Evolutionary conservation across 2,329 filamentous ascomycete genomes (phyloP).

Genomic region (Aureobasidium leucospermi): DNA sequence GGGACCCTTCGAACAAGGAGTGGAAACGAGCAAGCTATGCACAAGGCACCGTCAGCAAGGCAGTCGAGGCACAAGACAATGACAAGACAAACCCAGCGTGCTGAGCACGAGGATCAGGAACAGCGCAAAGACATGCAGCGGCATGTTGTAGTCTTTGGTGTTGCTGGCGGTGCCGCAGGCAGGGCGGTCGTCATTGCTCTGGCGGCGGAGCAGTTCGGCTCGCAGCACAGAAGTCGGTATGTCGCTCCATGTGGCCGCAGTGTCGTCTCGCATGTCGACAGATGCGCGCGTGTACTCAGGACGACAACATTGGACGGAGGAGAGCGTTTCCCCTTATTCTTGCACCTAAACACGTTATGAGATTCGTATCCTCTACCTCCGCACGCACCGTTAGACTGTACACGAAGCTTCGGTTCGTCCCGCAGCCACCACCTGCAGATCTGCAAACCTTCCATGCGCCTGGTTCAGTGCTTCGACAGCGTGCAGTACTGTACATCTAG

Average conservation of each 20-base stretch:
- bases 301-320: slow-evolving; percentile 5
- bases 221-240: slow-evolving; percentile 39
- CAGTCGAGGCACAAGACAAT: not conserved
- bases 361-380: not conserved
- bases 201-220: slow-evolving; percentile 43
- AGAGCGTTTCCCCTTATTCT: not conserved
- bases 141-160: slow-evolving; percentile 46
- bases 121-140: slow-evolving; percentile 51
- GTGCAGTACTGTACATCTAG: no score
- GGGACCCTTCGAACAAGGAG: slow-evolving; percentile 54
- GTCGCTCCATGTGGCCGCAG: slow-evolving; percentile 25
- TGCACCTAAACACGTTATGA: not conserved
- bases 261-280: slow-evolving; percentile 10
- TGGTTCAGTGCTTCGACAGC: not conserved
- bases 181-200: slow-evolving; percentile 39
- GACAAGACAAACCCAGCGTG: slow-evolving; percentile 38
- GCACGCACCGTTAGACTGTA: not conserved
- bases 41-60: not conserved
- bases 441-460: not conserved
- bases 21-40: slow-evolving; percentile 52
- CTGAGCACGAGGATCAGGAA: slow-evolving; percentile 50
- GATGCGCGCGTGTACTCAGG: slow-evolving; percentile 2
- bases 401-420: not conserved
- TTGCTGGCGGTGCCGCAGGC: slow-evolving; percentile 44
- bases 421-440: slow-evolving; percentile 1